phyloP scores from a whole-genome alignment of 768 basidiomycete genomes.

The Suillus lakei region DNA sequence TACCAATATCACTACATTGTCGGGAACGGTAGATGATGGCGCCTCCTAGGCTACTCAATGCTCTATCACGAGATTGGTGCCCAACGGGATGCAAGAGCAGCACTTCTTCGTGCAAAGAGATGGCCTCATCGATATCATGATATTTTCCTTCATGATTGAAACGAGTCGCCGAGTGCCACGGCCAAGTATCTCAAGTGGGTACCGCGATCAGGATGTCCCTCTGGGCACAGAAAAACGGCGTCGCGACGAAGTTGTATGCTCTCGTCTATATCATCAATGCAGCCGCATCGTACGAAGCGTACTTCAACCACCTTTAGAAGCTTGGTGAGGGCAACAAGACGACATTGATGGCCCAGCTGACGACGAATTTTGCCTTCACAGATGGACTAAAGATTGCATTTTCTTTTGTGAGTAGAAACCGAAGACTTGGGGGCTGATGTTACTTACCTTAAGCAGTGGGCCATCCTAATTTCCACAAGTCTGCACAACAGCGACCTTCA shows the following conservation, averaged over 20 bases:
- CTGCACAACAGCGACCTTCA: not conserved
- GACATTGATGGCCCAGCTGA: not conserved
- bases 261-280: conserved; percentile 14
- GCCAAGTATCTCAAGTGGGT: conserved; percentile 16
- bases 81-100: not conserved
- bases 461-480: not conserved
- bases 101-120: not conserved
- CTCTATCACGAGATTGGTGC: not conserved
- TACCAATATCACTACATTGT: not conserved
- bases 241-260: conserved; percentile 9
- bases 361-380: not conserved
- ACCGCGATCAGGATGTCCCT: conserved; percentile 10
- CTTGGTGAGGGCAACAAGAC: not conserved
- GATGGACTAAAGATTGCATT: not conserved
- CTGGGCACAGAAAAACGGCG: conserved; percentile 16
- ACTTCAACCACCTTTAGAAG: not conserved
- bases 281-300: conserved; percentile 10
- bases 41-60: conserved; percentile 21
- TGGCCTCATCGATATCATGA: not conserved
- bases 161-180: conserved; percentile 8
- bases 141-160: conserved; percentile 15
- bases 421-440: not conserved
- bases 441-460: not conserved
- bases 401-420: not conserved
- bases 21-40: conserved; percentile 24